These are phyloP conservation scores for Fonsecaea erecta DNA, from an alignment of 2,329 filamentous ascomycete genomes.

Conservation along the genomic window DNA sequence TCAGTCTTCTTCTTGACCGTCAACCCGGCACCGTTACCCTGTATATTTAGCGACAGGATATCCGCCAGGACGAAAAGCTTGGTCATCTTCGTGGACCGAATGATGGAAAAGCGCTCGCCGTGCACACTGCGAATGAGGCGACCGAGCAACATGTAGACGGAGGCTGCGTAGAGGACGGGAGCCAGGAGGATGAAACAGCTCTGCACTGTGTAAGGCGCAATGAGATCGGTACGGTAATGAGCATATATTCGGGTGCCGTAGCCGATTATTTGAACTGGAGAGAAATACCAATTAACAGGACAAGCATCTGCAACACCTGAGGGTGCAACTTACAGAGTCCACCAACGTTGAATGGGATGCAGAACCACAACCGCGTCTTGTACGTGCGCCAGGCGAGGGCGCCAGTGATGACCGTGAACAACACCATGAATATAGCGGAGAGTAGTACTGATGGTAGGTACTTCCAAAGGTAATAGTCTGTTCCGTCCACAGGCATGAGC, in stretches of 20 bases:
- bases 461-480: constrained; percentile 28
- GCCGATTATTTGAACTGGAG: constrained; percentile 45
- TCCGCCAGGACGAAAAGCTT: constrained; percentile 50
- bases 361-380: constrained; percentile 41
- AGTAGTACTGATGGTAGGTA: constrained; percentile 41
- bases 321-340: constrained; percentile 44
- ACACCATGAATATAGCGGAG: constrained; percentile 37
- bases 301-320: too few species aligned
- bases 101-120: constrained; percentile 43
- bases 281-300: constrained; percentile 3
- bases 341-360: constrained; percentile 45
- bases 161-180: constrained; percentile 53
- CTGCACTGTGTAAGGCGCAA: constrained; percentile 39
- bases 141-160: constrained; percentile 53
- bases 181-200: constrained; percentile 53
- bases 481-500: constrained; percentile 19
- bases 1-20: constrained; percentile 35
- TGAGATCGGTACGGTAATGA: constrained; percentile 9
- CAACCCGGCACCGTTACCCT: constrained; percentile 47
- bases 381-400: constrained; percentile 41
- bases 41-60: constrained; percentile 51
- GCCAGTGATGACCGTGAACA: constrained; percentile 40
- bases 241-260: constrained; percentile 43
- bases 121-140: constrained; percentile 47
- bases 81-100: constrained; percentile 46